Evolutionary conservation across 106 monocot species (phyloP), one percentile per base, ranked within the genome.

Genomic region (Dioscorea zingiberensis): DNA sequence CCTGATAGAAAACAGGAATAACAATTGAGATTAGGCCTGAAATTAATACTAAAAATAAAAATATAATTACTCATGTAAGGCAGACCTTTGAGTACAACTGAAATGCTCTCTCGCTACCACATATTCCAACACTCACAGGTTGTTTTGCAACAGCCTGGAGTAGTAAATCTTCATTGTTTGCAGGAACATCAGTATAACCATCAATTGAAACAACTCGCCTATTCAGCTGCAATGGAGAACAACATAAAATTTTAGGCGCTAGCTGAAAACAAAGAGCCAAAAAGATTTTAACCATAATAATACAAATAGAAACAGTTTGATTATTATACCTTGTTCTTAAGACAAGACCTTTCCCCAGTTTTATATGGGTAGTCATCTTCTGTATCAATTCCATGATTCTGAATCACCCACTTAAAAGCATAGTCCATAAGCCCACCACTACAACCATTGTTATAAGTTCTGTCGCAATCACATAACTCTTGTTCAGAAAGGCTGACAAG

Each of bases 401-500:
- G 55, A 68, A 93, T 68, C 2, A 93, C 82, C 84, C 86, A 99
- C 60, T 89, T 80, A 66, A 55, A 99, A 55, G 98, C 98, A 73
- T 99, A 89, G 66, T 93, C 89, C 98, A 99, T 99, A 29, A 99
- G 84, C 16, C 98, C 98, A 67, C 93, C 98, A 65, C 51, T 47
- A 69, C 98, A 93, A 44, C 98, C 93, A 54, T 23, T 82, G 32
- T 99, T 93, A 67, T 89, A 99, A 29, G 66, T 71, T 65, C 44
- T 76, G 59, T 99, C 98, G 71, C 98, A 99, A 62, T 99, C 98
- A 17, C 76, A 64, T 65, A 99, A 71, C 68, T 99, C 98, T 73
- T 99, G 93, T 64, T 99, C 98, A 27, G 98, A 99, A 63, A 99
- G 86, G 69, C 98, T 99, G 24, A 89, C 70, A 23, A 99, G 84